Conservation (phyloP, 176 grass and related monocot genomes). For the Ampelocalamus luodianensis region DNA sequence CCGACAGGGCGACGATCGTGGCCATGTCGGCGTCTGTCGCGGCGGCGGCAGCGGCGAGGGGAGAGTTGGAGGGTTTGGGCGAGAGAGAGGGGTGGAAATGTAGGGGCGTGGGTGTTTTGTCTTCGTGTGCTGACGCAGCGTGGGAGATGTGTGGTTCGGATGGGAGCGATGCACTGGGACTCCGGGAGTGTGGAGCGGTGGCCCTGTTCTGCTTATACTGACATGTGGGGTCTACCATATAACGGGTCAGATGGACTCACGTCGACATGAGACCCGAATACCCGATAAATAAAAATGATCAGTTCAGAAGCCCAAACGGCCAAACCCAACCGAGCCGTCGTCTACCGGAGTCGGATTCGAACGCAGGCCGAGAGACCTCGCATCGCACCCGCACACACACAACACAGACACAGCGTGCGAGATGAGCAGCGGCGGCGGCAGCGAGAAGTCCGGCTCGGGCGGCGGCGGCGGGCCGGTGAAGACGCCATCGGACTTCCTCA, state of each 20-base stretch:
- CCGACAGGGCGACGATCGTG: conserved; percentile 5
- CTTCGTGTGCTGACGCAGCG: neutral
- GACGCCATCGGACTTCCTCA: conserved; percentile 74
- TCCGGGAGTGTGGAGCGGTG: neutral
- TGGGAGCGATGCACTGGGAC: neutral
- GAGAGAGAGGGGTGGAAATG: neutral
- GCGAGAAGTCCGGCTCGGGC: conserved; percentile 39
- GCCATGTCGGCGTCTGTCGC: conserved; percentile 43
- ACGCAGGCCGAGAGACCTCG: neutral
- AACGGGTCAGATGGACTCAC: neutral
- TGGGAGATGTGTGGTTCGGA: conserved; percentile 42
- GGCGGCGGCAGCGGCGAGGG: conserved; percentile 32
- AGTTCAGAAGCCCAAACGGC: neutral
- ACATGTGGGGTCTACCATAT: neutral
- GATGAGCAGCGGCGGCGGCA: conserved; percentile 55
- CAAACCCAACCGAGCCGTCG: neutral
- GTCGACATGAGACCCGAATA: neutral
- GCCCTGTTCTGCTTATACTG: neutral
- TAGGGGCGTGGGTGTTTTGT: neutral
- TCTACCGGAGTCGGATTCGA: neutral
- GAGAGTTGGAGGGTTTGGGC: conserved; percentile 36
- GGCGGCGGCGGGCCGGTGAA: conserved; percentile 49
- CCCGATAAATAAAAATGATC: neutral
- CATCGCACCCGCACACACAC: neutral
- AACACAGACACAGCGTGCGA: neutral